Evolutionary conservation across 345 rosid species (phyloP).

Genomic region (Heritiera littoralis): DNA sequence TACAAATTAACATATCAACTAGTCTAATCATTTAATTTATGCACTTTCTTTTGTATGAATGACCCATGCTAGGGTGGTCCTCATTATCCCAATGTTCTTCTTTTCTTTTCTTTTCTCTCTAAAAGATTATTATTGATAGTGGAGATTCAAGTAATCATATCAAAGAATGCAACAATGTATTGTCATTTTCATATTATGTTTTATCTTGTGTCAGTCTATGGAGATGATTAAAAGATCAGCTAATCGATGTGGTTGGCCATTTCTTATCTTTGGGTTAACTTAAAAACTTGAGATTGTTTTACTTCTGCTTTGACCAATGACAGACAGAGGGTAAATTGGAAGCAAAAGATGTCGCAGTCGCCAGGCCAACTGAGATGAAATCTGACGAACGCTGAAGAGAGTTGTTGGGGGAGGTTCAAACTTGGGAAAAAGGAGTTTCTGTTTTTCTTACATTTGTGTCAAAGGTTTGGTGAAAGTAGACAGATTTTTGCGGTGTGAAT

Average conservation of each 20-base stretch:
- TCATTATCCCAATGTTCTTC: not conserved
- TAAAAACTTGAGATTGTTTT: not conserved
- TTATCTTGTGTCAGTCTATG: too few relatives aligned
- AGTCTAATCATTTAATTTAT: conserved; percentile 7
- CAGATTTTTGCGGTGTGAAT: not conserved
- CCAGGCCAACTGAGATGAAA: not conserved
- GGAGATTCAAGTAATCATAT: too few relatives aligned
- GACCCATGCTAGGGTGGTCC: not conserved
- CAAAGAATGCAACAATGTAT: too few relatives aligned
- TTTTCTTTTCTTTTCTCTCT: too few relatives aligned
- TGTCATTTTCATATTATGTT: too few relatives aligned
- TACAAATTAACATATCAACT: not conserved
- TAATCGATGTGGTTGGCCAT: too few relatives aligned
- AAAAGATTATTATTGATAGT: too few relatives aligned
- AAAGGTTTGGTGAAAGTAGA: conserved; percentile 11
- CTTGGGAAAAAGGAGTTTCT: not conserved
- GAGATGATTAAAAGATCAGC: too few relatives aligned
- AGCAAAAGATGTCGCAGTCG: not conserved
- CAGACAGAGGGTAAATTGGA: not conserved
- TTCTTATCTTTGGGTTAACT: not conserved
- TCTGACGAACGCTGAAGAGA: not conserved
- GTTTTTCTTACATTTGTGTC: not conserved
- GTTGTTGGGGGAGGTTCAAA: not conserved
- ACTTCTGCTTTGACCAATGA: not conserved
- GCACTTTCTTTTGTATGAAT: not conserved